Evolutionary conservation across 148 eudicot genomes (phyloP).

Genomic region (Vaccinium macrocarpon): DNA sequence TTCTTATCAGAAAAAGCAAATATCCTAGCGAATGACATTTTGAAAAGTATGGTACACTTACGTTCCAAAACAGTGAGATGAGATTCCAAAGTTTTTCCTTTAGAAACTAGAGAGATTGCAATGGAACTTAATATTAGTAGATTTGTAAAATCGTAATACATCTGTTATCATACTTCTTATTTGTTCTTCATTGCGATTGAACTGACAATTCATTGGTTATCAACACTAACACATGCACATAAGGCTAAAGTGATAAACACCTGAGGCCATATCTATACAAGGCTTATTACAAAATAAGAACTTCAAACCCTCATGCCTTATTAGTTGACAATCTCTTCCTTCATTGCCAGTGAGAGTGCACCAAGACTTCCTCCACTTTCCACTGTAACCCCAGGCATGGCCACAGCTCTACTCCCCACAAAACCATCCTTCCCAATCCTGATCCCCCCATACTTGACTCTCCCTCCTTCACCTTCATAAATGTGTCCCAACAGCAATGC

Average conservation of each 20-base stretch:
- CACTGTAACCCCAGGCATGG: slow-evolving; percentile 43
- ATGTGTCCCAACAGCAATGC: slow-evolving; percentile 45
- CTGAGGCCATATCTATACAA: background rate
- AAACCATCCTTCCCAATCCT: slow-evolving; percentile 35
- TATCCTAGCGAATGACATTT: background rate
- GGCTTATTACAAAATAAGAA: background rate
- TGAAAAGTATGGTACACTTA: background rate
- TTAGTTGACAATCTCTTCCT: slow-evolving; percentile 33
- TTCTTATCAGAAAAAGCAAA: background rate
- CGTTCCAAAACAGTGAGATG: background rate
- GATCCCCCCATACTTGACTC: slow-evolving; percentile 40
- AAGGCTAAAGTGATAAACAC: background rate
- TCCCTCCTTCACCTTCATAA: slow-evolving; percentile 51
- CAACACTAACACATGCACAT: background rate
- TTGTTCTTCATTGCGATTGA: background rate
- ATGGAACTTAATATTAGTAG: too few relatives aligned
- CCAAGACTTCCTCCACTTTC: slow-evolving; percentile 31
- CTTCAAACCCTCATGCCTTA: background rate
- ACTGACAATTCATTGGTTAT: background rate
- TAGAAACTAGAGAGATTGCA: background rate
- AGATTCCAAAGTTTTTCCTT: background rate
- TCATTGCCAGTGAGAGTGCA: slow-evolving; percentile 47
- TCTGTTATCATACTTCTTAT: too few relatives aligned
- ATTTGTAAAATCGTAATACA: too few relatives aligned
- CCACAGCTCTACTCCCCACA: slow-evolving; percentile 47